Evolutionary conservation across 257 asterid species (phyloP), one percentile per base, ranked within the genome.

Genomic region (Solanum peruvianum): DNA sequence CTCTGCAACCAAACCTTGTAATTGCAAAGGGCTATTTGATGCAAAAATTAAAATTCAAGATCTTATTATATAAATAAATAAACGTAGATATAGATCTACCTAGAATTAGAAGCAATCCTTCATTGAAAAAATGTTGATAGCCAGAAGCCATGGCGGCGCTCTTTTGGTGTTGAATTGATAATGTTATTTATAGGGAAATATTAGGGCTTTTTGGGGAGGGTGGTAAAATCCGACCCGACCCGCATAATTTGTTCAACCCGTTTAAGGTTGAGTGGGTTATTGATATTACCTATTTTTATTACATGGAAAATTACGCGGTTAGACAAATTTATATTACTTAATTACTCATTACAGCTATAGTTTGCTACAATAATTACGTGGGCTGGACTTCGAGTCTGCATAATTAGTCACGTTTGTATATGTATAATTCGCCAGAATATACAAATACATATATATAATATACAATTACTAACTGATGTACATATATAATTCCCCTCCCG

Each of bases 11-110:
- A 87, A 5, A n/a, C 94, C 92, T 42, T 23, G 27, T 91, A 52
- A 75, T 90, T 93, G 94, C 93, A 85, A 95, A 91, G 95, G 97
- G 98, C 98, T 82, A 88, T 49, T 73, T 89, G 92, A 96, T 93
- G 98, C 96, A 69, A 52, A 25, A n/a, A 10, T 9, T 29, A 5
- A 9, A 84, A 5, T 72, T 29, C 18, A 44, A 71, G 6, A 58
- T 23, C 14, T 27, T 29, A 27, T 18, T 23, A 2, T 60, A 60
- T 31, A 31, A 31, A 31, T 5, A 47, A 47, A 9, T 21, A 8
- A 58, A 1, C 3, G 1, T 9, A 60, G 10, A 23, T 20, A 62
- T 62, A 62, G 69, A 62, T 62, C 3, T 23, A 62, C 70, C 70
- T 49, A 49, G 9, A 62, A 23, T 2, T 62, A 23, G 70, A 10